Evolutionary conservation across 495 filamentous ascomycete species (phyloP), one percentile per base, ranked within the genome.

Genomic region (Friedmanniomyces simplex): DNA sequence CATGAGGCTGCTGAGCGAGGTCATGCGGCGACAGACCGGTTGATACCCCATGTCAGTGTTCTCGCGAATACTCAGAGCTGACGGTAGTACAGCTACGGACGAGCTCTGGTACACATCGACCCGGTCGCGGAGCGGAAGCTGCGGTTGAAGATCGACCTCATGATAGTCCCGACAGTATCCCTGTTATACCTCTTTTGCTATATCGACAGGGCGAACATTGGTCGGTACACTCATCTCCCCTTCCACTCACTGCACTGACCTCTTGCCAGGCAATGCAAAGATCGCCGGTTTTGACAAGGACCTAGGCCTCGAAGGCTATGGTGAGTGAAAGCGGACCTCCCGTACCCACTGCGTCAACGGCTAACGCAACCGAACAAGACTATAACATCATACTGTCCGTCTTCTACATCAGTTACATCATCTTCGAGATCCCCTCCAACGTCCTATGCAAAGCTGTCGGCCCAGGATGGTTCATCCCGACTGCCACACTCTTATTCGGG

Each of bases 301-400:
- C 58, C 73, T 91, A 8, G 72, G 76, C 1, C 66, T 88, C 46
- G 28, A 57, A 21, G 77, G 78, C 16, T 76, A 84, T 53, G 51
- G 51, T 54, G 28, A 24, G 51, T 20, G 21, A n/a, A n/a, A n/a
- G n/a, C n/a, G n/a, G n/a, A n/a, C n/a, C n/a, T n/a, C n/a, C n/a
- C n/a, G n/a, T n/a, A n/a, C n/a, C n/a, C n/a, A n/a, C n/a, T n/a
- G n/a, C n/a, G n/a, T n/a, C n/a, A n/a, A n/a, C n/a, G n/a, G n/a
- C n/a, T n/a, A n/a, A n/a, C n/a, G n/a, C n/a, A n/a, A n/a, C n/a
- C n/a, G n/a, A n/a, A n/a, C n/a, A n/a, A 54, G 79, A 88, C 67
- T 89, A 83, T 67, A 82, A 89, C 68, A 71, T 81, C 30, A 76
- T 83, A 24, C 81, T 88, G 14, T 85, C 81, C 7, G 82, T 87